Conservation (phyloP, 2,329 filamentous ascomycete species). For the Claviceps africana region DNA sequence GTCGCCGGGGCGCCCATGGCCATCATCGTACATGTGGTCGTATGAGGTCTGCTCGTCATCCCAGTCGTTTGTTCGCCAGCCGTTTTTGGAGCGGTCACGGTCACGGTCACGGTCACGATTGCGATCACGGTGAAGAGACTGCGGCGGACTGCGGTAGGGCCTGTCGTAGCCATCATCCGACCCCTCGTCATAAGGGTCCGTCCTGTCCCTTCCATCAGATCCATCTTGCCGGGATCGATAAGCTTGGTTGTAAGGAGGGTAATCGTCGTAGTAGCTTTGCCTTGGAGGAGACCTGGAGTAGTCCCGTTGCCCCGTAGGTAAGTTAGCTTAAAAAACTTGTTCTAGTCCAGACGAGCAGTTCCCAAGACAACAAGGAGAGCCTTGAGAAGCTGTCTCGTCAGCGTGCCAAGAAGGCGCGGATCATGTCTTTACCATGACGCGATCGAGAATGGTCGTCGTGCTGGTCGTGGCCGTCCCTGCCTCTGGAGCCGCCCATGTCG, state of each 20-base stretch:
- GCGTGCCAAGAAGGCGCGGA: conserved; percentile 18
- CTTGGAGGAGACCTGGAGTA: conserved; percentile 29
- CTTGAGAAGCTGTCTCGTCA: conserved; percentile 7
- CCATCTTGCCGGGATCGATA: conserved; percentile 13
- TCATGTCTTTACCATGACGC: conserved; percentile 36
- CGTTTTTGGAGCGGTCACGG: conserved; percentile 11
- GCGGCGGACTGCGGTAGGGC: conserved; percentile 9
- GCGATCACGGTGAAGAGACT: background rate
- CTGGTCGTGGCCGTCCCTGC: conserved; percentile 10
- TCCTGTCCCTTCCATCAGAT: conserved; percentile 12
- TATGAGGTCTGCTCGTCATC: conserved; percentile 18
- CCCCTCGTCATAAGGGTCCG: conserved; percentile 14
- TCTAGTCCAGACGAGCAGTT: conserved; percentile 2
- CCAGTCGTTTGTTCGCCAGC: too few species aligned
- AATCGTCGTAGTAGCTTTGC: conserved; percentile 23
- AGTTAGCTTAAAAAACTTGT: conserved; percentile 27
- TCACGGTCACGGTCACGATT: background rate
- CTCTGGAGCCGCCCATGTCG: conserved; percentile 7
- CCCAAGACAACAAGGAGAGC: conserved; percentile 1
- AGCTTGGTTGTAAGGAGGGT: conserved; percentile 11
- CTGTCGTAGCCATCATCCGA: conserved; percentile 15
- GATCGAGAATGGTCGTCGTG: conserved; percentile 30
- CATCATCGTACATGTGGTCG: conserved; percentile 26
- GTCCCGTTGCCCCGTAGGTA: conserved; percentile 29
- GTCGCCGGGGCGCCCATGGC: conserved; percentile 13